A percentile compares a stretch with the other conserved stretches of the same genome.
Evolutionary conservation across 257 asterid species (phyloP).

Genomic region (Cruciata laevipes): DNA sequence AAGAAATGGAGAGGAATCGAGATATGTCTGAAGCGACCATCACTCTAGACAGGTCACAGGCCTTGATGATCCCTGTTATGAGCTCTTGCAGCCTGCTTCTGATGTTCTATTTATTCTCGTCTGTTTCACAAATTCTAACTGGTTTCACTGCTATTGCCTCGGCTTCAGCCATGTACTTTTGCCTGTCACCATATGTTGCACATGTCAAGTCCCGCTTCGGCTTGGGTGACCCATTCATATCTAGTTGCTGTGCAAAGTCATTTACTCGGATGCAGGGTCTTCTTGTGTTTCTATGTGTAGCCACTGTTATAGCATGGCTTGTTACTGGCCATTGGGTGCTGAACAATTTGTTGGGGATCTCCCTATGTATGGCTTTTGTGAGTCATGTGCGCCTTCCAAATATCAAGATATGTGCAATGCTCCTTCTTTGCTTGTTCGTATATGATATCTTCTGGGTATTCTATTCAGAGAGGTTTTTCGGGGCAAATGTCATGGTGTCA

Average conservation of each 20-base stretch:
- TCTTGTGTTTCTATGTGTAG: conserved; percentile 42
- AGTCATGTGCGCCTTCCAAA: conserved; percentile 97
- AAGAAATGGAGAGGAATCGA: conserved; percentile 88
- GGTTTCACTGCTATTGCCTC: conserved; percentile 88
- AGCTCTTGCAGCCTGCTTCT: conserved; percentile 93
- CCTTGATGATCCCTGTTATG: conserved; percentile 90
- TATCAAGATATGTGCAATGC: conserved; percentile 89
- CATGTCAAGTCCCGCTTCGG: conserved; percentile 58
- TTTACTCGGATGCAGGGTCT: conserved; percentile 63
- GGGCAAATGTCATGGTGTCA: conserved; percentile 93
- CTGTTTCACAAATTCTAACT: conserved; percentile 85
- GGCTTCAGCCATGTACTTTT: conserved; percentile 78
- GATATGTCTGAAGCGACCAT: conserved; percentile 87
- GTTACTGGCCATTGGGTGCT: conserved; percentile 86
- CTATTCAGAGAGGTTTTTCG: conserved; percentile 86
- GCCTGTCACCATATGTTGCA: conserved; percentile 58
- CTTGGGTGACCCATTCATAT: conserved; percentile 69
- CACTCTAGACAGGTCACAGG: conserved; percentile 86
- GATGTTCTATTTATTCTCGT: conserved; percentile 93
- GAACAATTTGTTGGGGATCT: conserved; percentile 84
- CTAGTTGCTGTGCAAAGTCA: conserved; percentile 77
- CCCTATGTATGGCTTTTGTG: conserved; percentile 94
- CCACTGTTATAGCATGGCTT: conserved; percentile 67
- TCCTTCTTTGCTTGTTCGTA: conserved; percentile 73
- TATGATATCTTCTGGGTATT: conserved; percentile 97